Conservation (phyloP, 257 asterid species). For the Solanum lignicaule region DNA sequence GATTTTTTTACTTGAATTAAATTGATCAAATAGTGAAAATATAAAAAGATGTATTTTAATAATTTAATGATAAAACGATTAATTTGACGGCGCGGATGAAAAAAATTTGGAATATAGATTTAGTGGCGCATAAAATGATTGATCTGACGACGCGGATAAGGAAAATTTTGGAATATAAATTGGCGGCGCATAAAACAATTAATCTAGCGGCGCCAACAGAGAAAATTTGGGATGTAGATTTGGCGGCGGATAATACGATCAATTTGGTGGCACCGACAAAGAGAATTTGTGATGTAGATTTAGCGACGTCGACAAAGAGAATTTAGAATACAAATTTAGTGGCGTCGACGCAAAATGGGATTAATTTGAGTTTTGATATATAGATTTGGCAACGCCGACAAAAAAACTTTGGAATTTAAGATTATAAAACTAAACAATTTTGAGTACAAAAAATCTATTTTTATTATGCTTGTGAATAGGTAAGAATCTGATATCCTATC, state of each 20-base stretch:
- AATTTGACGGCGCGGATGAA: too few species aligned
- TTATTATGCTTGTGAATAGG: neutral
- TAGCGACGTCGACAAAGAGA: neutral
- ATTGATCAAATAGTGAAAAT: neutral
- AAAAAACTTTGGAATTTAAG: neutral
- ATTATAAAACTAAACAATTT: too few species aligned
- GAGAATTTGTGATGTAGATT: neutral
- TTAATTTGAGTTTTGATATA: neutral
- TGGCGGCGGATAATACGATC: too few species aligned
- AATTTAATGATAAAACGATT: too few species aligned
- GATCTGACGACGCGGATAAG: too few species aligned
- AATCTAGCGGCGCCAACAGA: fast-evolving
- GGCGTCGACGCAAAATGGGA: neutral
- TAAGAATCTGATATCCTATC: neutral
- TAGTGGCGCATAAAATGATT: neutral
- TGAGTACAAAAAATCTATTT: neutral
- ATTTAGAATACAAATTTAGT: neutral
- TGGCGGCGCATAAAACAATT: neutral
- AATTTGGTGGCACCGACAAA: too few species aligned
- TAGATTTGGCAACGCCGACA: neutral
- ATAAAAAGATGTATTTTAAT: neutral
- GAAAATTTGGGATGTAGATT: neutral
- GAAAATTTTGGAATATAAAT: neutral
- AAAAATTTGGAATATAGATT: neutral
- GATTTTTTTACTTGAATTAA: neutral